Evolutionary conservation across 2,329 filamentous ascomycete genomes (phyloP), one percentile per base, ranked within the genome.

Genomic region (Xylaria sp.): DNA sequence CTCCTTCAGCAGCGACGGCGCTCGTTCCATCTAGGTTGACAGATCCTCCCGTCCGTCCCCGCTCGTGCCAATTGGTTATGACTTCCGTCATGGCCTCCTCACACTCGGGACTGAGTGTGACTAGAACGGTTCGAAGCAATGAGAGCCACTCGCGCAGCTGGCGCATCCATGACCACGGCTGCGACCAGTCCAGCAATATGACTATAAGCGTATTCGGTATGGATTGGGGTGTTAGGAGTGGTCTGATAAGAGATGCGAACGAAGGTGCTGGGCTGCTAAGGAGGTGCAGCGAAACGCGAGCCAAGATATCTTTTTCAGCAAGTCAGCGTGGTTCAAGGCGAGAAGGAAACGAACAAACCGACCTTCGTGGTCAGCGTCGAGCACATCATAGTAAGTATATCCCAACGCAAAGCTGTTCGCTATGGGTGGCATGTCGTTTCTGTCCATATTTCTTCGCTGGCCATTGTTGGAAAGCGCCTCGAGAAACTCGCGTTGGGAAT

Each of bases 301-400:
- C 92, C 67, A 97, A 83, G 30, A 89, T 93, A 76, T 97, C 92
- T 93, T 62, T 93, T 62, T 55, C 34, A 30, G 50, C n/a, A 49
- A 10, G 65, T 70, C 59, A 70, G 68, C 54, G 50, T 54, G 42
- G 51, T 18, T 44, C 34, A 59, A 44, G 48, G 18, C 42, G 39
- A 55, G 13, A 83, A 18, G 87, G 91, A 49, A 51, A 13, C 23
- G 23, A 44, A 34, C 35, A 52, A 23, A 69, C 75, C 60, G 75
- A 92, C 90, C 90, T 80, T 97, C 93, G 74, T 96, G 92, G 72
- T 97, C 92, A 59, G 91, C 89, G 74, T 97, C 92, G 44, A 96
- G 81, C 44, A 97, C 91, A 75, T 97, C 91, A 73, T 95, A 91
- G 76, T 96, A 97, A 57, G 92, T 96, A 73, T 97, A 97, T 55